These are phyloP conservation scores for Elaeis oleifera DNA, from an alignment of 202 grass and related monocot genomes.

Conservation along the genomic window DNA sequence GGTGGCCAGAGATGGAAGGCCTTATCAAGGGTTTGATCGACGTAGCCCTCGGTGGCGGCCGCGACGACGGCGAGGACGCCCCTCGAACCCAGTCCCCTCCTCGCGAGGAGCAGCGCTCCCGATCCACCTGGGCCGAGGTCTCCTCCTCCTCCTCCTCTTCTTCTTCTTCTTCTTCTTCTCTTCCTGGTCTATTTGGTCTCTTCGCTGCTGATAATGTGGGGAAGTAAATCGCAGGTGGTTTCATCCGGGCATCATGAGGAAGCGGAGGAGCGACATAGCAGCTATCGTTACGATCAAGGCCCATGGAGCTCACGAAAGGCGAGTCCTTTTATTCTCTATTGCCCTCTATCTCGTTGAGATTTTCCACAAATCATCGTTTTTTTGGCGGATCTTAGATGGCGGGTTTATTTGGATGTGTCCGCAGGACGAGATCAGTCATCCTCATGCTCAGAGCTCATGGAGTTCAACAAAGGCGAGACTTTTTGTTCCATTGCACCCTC, in stretches of 20 bases:
- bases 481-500: too few species aligned
- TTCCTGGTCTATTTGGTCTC: background rate
- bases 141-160: conserved; percentile 1
- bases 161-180: background rate
- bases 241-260: conserved; percentile 40
- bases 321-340: background rate
- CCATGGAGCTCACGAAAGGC: conserved; percentile 36
- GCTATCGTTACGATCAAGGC: conserved; percentile 12
- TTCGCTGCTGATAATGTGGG: background rate
- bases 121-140: conserved; percentile 90
- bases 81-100: conserved; percentile 27
- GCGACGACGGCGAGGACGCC: conserved; percentile 20
- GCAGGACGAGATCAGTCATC: too few species aligned
- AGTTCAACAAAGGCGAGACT: too few species aligned
- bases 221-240: conserved; percentile 49
- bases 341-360: too few species aligned
- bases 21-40: conserved; percentile 75
- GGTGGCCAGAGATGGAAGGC: conserved; percentile 44
- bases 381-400: too few species aligned
- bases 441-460: too few species aligned
- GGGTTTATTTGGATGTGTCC: too few species aligned
- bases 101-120: conserved; percentile 45
- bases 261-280: conserved; percentile 20
- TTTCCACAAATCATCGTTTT: too few species aligned
- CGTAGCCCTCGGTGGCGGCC: conserved; percentile 50